A percentile compares a stretch with the other conserved stretches of the same genome.
These are phyloP conservation scores for Waitea zeae DNA, from an alignment of 1,284 basidiomycete genomes.

Conservation along the genomic window DNA sequence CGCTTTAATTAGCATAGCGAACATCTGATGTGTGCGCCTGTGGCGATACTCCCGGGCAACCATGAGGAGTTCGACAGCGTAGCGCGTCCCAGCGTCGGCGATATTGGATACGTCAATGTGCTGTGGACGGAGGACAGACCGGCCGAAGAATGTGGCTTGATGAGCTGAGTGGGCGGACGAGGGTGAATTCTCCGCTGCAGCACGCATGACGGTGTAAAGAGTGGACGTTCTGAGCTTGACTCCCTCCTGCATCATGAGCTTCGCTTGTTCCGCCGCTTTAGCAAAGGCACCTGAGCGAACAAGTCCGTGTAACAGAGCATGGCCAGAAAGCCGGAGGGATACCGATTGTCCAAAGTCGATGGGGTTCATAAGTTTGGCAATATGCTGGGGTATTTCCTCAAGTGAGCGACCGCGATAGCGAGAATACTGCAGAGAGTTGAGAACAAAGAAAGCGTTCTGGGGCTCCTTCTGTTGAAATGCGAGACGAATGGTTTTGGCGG, in stretches of 20 bases:
- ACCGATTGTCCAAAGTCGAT: conserved; percentile 30
- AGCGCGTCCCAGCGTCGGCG: too few relatives aligned
- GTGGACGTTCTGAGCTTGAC: conserved; percentile 28
- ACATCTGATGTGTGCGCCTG: too few relatives aligned
- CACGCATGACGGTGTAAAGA: too few relatives aligned
- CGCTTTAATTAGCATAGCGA: too few relatives aligned
- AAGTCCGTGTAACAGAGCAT: conserved; percentile 44
- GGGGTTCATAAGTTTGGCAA: conserved; percentile 11
- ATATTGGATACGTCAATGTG: too few relatives aligned
- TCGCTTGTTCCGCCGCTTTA: conserved; percentile 30
- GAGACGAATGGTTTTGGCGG: conserved; percentile 33
- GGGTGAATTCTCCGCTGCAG: too few relatives aligned
- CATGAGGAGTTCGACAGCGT: too few relatives aligned
- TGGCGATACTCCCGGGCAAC: too few relatives aligned
- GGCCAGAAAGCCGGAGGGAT: conserved; percentile 38
- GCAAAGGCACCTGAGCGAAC: conserved; percentile 28
- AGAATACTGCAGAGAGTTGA: conserved; percentile 37
- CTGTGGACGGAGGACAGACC: too few relatives aligned
- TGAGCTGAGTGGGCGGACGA: too few relatives aligned
- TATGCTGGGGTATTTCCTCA: background rate
- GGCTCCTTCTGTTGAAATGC: conserved; percentile 24
- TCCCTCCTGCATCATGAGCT: conserved; percentile 32
- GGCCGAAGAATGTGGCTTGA: too few relatives aligned
- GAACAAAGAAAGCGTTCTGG: conserved; percentile 32
- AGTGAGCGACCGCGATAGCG: conserved; percentile 5